Conservation (phyloP, 106 monocot genomes). For the Allium sativum region DNA sequence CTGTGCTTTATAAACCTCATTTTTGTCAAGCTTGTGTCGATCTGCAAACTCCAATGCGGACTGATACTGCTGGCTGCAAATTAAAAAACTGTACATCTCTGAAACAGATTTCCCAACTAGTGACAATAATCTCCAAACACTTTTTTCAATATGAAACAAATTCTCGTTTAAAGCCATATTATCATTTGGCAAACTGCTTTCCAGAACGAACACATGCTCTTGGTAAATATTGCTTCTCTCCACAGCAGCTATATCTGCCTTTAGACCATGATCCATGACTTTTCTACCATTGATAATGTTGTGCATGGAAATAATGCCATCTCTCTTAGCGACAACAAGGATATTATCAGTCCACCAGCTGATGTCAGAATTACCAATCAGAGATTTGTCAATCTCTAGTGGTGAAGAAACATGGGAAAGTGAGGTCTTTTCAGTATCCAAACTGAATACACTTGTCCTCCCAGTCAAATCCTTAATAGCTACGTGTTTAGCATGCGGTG, state of each 20-base stretch:
- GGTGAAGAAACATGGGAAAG: conserved; percentile 37
- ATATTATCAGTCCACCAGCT: conserved; percentile 78
- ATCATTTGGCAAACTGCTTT: conserved; percentile 14
- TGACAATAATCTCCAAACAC: conserved; percentile 62
- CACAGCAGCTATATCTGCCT: conserved; percentile 29
- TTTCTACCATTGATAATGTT: conserved; percentile 24
- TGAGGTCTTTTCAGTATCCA: conserved; percentile 27
- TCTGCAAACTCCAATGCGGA: conserved; percentile 61
- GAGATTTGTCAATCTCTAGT: conserved; percentile 11
- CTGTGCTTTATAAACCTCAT: conserved; percentile 78
- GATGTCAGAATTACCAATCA: conserved; percentile 46
- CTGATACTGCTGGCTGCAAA: conserved; percentile 37
- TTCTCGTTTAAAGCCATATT: not conserved
- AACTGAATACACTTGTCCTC: conserved; percentile 37
- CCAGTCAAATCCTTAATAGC: conserved; percentile 60
- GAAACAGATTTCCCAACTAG: conserved; percentile 47
- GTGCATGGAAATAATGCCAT: conserved; percentile 48
- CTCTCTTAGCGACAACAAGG: conserved; percentile 45
- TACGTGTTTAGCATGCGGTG: conserved; percentile 55
- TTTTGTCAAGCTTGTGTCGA: conserved; percentile 46
- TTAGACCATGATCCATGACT: conserved; percentile 32
- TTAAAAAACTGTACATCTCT: conserved; percentile 69
- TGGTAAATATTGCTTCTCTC: conserved; percentile 36
- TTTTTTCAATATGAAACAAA: conserved; percentile 13
- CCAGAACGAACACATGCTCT: conserved; percentile 59